Conservation (phyloP, 441 rosid species). For the Hura crepitans region DNA sequence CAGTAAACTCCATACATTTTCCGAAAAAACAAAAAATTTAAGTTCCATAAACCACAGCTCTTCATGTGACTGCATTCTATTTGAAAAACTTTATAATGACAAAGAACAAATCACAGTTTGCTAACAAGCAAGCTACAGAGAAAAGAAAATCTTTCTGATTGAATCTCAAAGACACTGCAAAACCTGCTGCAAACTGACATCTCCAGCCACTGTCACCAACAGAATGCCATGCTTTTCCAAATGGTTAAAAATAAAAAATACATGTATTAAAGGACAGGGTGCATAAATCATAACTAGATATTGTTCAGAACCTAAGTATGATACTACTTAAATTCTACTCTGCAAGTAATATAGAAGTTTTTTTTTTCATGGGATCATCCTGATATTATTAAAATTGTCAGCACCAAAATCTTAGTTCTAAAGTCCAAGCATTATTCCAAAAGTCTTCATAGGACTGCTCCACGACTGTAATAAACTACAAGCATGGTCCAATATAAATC, state of each 20-base stretch:
- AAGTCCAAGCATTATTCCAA: slow-evolving; percentile 1
- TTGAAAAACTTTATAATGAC: background rate
- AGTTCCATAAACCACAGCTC: background rate
- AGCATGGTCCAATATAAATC: background rate
- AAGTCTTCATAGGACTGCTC: background rate
- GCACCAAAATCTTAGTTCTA: background rate
- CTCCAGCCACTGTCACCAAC: slow-evolving; percentile 5
- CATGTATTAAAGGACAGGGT: background rate
- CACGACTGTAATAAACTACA: background rate
- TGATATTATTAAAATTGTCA: background rate
- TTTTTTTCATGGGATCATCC: background rate
- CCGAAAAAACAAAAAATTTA: too few species aligned
- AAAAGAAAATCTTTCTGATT: background rate
- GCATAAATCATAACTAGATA: background rate
- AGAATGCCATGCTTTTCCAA: background rate
- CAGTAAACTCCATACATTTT: too few species aligned
- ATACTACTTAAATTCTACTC: background rate
- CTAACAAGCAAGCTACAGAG: background rate
- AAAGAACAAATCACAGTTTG: background rate
- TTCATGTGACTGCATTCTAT: background rate
- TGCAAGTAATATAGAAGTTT: background rate
- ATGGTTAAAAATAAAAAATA: background rate
- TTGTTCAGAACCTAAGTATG: background rate
- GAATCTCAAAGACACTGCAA: background rate
- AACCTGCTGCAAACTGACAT: background rate